Base-by-base conservation (phyloP, 129 eudicot species). In the Apium graveolens region DNA sequence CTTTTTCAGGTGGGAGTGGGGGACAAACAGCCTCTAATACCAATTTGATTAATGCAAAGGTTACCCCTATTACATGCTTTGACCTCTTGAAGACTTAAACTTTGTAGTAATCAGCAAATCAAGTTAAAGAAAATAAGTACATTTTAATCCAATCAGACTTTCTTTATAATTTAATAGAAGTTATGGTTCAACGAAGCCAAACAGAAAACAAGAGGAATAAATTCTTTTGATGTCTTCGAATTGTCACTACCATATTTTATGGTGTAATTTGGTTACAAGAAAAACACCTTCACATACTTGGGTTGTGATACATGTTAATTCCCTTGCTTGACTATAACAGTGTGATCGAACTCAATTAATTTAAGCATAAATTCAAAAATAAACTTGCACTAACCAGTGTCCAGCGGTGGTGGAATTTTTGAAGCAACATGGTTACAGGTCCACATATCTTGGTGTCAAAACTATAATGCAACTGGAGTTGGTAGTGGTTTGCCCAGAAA, bases 401-500 rank as follows among this genome's bases (percentile, higher is more conserved):
- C 20, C 60, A 0, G 26, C 4, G 27, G 62, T 51, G 62, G 62
- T 51, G 26, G 62, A 24, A 9, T 21, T 55, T 55, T 24, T 55
- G 29, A 35, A 71, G 75, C 62, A 74, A 29, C 65, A 46, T 9
- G 27, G 31, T 7, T 7, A 43, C 18, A 31, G 27, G 42, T 27
- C 78, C 13, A 10, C 77, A 66, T 35, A 55, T 35, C 53, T 70
- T n/a, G 53, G 26, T 37, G 13, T 72, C 11, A 0, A 35, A 20
- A 24, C 11, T 72, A 39, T 0, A 41, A 41, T 11, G 13, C 10
- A 24, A 41, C 96, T 57, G 87, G 86, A 65, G 76, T 53, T 18
- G 78, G 73, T 38, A 86, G 75, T 16, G 89, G 84, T 73, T 73
- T 83, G 60, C 69, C 55, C 7, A 62, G 9, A 60, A 85, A 85